Evolutionary conservation across 2,329 filamentous ascomycete genomes (phyloP), one percentile per base, ranked within the genome.

Genomic region (Leptosphaerulina australis): DNA sequence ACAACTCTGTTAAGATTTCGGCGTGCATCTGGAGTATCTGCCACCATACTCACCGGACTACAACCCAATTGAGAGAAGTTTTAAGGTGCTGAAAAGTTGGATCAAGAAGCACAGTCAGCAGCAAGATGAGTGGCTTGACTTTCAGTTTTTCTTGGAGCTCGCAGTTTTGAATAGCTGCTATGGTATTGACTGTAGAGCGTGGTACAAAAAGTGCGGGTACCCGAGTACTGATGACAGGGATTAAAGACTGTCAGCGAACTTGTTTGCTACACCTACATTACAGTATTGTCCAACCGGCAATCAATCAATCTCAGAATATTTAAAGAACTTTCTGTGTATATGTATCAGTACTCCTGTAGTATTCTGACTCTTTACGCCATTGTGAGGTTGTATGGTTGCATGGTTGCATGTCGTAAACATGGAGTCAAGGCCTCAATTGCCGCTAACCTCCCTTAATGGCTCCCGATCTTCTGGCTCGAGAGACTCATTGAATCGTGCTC

Each of bases 1-100:
- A 30, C 24, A 41, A 26, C 38, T 41, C 22, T 41, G 38, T 15
- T 15, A 6, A 12, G 21, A 28, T 5, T 22, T 15, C 15, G 26
- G 47, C n/a, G 12, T 50, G 21, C 24, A 22, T 11, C n/a, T 53
- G 12, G 45, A 50, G 39, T 54, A 50, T 28, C 20, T 56, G 18
- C 53, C 44, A 5, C 53, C 38, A 18, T 53, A 56, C 44, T 56
- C 49, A 24, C 50, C 53, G 10, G 44, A 53, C 25, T 56, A 45
- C 28, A 56, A 56, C 35, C 53, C 53, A n/a, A 50, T 56, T 34
- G 39, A 56, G 43, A 15, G 14, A 22, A 45, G 17, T 9, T 56
- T 56, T 29, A 36, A 44, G 11, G 37, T 43, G 15, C 25, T 56
- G 10, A 56, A 54, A 26, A 36, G 44, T 12, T 56, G 36, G 51